Evolutionary conservation across 805 yeast genomes (phyloP).

Genomic region (Candida saitoana): DNA sequence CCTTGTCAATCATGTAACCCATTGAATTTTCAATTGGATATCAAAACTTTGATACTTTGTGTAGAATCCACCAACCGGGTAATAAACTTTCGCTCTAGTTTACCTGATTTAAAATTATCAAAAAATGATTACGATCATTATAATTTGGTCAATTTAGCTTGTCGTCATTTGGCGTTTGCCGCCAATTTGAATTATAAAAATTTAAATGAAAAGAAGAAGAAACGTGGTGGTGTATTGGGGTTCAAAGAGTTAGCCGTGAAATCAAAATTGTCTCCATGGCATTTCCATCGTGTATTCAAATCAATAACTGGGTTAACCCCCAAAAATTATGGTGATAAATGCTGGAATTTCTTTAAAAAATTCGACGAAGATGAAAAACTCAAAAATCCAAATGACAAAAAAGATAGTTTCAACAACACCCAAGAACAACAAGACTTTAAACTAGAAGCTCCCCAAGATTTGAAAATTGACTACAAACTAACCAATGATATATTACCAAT

Average conservation of each 20-base stretch:
- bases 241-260: slow-evolving; percentile 86
- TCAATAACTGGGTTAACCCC: slow-evolving; percentile 84
- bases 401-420: neutral
- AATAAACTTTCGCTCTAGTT: neutral
- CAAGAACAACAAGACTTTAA: neutral
- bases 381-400: neutral
- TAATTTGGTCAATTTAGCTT: slow-evolving; percentile 69
- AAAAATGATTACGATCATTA: slow-evolving; percentile 67
- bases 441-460: neutral
- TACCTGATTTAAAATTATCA: slow-evolving; percentile 21
- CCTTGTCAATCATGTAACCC: slow-evolving; percentile 1
- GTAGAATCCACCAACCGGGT: neutral
- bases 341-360: slow-evolving; percentile 56
- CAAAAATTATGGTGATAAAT: slow-evolving; percentile 81
- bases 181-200: slow-evolving; percentile 49
- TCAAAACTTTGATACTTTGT: neutral
- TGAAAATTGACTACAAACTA: neutral
- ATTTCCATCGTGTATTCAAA: slow-evolving; percentile 86
- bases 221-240: slow-evolving; percentile 76
- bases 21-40: neutral
- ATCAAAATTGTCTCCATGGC: slow-evolving; percentile 85
- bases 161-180: slow-evolving; percentile 78
- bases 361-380: slow-evolving; percentile 13
- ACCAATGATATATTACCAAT: neutral
- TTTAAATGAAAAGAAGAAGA: slow-evolving; percentile 39